Base-by-base conservation (phyloP, 2,329 filamentous ascomycete species). In the Sphaerulina vaccinii region DNA sequence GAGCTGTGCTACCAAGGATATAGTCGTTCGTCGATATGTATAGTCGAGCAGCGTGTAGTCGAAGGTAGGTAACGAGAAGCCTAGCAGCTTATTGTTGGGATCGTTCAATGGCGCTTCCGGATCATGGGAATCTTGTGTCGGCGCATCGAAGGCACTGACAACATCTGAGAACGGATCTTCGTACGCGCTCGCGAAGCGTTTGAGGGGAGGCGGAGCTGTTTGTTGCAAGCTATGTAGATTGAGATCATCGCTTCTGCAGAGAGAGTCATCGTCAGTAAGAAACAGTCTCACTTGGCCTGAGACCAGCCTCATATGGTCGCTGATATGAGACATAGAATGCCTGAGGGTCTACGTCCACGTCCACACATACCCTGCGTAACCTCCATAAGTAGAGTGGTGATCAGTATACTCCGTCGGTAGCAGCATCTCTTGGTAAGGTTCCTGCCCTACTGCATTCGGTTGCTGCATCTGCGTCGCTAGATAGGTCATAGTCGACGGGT, bases 1-100 rank as follows among this genome's bases (percentile, higher is more conserved):
- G 23, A 92, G 82, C 72, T 92, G 87, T 13, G 88, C 87, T 18
- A 79, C 79, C 76, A 91, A 84, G 61, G 74, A 77, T 9, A 87
- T 75, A 49, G 87, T 83, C 23, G 81, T 80, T 52, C 81, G 76
- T 43, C 84, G 78, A 46, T 82, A 84, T 5, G 77, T 71, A 57
- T 86, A 86, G 60, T 88, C 86, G 42, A 90, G 70, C 6, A 89
- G 73, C 3, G 79, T 79, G 29, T 81, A 84, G 48, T 81, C 69
- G 42, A 75, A 69, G 33, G 60, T 63, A 4, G 76, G 76, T n/a
- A 70, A 62, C 1, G 72, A 75, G 68, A 79, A 79, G 68, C 75
- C 73, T 43, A 79, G 70, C 18, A 78, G 71, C 66, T 78, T 78
- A 68, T 85, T 80, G 67, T 84, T 82, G 61, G 80, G 80, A 53